phyloP scores from a whole-genome alignment of 2,329 filamentous ascomycete species.

The Bipolaris zeicola region DNA sequence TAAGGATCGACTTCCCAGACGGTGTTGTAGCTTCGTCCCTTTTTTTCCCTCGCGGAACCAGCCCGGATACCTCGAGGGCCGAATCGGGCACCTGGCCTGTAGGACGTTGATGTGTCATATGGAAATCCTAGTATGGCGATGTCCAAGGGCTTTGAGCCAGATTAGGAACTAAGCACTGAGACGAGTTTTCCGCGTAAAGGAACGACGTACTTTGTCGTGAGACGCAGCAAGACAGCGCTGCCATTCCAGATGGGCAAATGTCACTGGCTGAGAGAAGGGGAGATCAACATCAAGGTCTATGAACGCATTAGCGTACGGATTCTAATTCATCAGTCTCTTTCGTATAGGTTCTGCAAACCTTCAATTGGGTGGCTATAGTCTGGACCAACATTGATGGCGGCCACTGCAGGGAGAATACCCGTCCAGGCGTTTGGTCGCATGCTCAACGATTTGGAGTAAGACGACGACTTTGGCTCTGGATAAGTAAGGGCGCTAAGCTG shows the following conservation, averaged over 20 bases:
- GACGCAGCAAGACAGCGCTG: not conserved
- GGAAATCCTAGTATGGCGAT: not conserved
- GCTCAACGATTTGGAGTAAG: not conserved
- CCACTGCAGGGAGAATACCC: not conserved
- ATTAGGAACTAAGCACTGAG: not conserved
- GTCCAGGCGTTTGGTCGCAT: not conserved
- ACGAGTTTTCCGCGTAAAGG: not conserved
- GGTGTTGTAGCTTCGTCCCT: not conserved
- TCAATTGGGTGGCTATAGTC: not conserved
- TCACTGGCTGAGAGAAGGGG: not conserved
- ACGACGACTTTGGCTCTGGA: not conserved
- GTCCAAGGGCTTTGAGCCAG: not conserved
- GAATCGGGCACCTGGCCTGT: not conserved
- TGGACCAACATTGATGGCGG: not conserved
- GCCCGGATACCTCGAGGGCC: not conserved
- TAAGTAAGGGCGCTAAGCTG: not conserved
- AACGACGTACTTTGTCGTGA: not conserved
- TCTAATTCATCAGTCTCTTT: not conserved
- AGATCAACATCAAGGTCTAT: not conserved
- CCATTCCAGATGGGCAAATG: not conserved
- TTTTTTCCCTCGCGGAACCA: not conserved
- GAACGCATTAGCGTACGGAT: not conserved
- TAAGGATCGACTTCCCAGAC: not conserved
- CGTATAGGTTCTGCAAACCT: not conserved
- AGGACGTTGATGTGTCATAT: not conserved